Evolutionary conservation across 257 asterid species (phyloP).

Genomic region (Gentiana straminea): DNA sequence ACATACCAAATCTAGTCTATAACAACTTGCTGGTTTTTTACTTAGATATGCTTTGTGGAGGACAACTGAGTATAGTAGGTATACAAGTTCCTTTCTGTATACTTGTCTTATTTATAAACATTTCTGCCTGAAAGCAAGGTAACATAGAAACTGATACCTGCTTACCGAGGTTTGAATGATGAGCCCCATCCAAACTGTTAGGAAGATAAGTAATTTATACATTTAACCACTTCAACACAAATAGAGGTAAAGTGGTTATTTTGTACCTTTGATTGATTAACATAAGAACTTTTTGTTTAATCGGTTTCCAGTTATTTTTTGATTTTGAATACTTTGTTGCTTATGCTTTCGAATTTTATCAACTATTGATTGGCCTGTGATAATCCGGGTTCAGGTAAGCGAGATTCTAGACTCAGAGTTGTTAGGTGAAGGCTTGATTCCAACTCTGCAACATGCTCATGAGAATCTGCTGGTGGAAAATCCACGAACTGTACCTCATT

Average conservation of each 20-base stretch:
- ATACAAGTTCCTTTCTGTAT: no score
- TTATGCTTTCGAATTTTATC: not conserved
- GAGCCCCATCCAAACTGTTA: not conserved
- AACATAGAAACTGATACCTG: not conserved
- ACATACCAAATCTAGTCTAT: no score
- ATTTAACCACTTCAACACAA: no score
- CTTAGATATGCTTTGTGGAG: no score
- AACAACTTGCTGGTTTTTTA: no score
- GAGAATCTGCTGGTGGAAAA: conserved; percentile 70
- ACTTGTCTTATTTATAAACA: no score
- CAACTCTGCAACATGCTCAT: conserved; percentile 95
- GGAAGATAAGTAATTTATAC: no score
- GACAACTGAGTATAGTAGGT: no score
- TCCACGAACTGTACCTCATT: conserved; percentile 76
- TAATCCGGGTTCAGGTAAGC: conserved; percentile 52
- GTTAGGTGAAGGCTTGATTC: conserved; percentile 94
- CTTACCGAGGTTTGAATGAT: not conserved
- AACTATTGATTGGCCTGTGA: not conserved
- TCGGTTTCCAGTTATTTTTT: not conserved
- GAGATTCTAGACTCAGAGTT: conserved; percentile 93
- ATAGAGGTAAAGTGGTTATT: not conserved
- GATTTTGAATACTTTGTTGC: not conserved
- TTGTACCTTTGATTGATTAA: no score
- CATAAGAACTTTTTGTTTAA: no score
- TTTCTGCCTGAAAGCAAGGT: not conserved